Conservation (phyloP, 371 early-diverging fungal genomes). For the Apophysomyces sp. region DNA sequence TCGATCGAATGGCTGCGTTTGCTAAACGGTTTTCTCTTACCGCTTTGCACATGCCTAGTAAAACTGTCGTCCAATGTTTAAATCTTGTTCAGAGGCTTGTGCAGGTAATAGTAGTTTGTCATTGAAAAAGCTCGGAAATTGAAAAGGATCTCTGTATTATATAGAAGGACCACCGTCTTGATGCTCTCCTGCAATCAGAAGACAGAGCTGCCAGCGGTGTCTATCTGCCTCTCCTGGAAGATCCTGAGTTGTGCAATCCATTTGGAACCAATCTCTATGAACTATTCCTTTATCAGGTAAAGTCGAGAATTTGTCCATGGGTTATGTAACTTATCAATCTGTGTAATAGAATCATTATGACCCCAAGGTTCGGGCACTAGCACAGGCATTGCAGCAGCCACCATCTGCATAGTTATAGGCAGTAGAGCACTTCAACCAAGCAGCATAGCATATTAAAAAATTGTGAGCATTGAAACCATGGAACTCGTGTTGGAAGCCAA, state of each 20-base stretch:
- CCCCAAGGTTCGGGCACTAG: slow-evolving; percentile 67
- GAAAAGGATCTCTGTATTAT: slow-evolving; percentile 16
- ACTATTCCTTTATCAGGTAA: slow-evolving; percentile 71
- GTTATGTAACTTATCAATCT: neutral
- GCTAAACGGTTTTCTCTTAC: slow-evolving; percentile 61
- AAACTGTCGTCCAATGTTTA: slow-evolving; percentile 36
- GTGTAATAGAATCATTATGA: slow-evolving; percentile 70
- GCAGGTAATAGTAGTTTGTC: slow-evolving; percentile 24
- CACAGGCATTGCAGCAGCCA: slow-evolving; percentile 41
- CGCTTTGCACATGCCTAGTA: slow-evolving; percentile 53
- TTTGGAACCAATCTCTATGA: slow-evolving; percentile 89
- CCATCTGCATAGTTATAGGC: slow-evolving; percentile 1
- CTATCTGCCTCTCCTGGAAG: slow-evolving; percentile 79
- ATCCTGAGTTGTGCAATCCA: slow-evolving; percentile 93
- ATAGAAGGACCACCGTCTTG: slow-evolving; percentile 71
- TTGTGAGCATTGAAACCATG: too few species aligned
- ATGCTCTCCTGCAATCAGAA: slow-evolving; percentile 80
- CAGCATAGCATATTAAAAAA: too few species aligned
- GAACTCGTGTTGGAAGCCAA: too few species aligned
- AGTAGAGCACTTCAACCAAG: too few species aligned
- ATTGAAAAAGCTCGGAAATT: neutral
- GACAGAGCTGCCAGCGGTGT: slow-evolving; percentile 79
- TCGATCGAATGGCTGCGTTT: slow-evolving; percentile 71
- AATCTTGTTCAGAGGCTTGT: slow-evolving; percentile 32
- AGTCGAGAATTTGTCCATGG: neutral